Conservation (phyloP, 2,329 filamentous ascomycete species). For the Exophiala alcalophila region DNA sequence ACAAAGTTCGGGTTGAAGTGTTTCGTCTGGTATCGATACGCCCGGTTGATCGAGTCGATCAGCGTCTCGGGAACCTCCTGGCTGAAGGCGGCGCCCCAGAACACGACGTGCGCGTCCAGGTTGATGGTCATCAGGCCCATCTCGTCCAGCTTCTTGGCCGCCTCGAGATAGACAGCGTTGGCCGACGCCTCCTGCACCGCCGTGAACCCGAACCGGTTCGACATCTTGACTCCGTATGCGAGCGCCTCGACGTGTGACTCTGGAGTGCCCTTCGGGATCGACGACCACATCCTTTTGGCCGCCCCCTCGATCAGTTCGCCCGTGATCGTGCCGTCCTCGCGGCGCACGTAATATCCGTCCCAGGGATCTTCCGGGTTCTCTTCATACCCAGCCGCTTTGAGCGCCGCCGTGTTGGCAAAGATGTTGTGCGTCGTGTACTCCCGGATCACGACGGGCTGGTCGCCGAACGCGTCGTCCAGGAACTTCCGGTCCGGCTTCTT, state of each 20-base stretch:
- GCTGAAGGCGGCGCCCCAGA: constrained; percentile 12
- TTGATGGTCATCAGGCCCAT: constrained; percentile 15
- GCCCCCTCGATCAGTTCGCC: constrained; percentile 19
- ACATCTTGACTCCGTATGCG: constrained; percentile 31
- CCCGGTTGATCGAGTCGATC: constrained; percentile 12
- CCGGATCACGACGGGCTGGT: constrained; percentile 18
- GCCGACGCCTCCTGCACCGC: constrained; percentile 20
- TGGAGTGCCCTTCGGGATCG: constrained; percentile 11
- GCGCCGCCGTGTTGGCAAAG: constrained; percentile 17
- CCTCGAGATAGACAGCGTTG: constrained; percentile 19
- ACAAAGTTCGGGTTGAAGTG: constrained; percentile 23
- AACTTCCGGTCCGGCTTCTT: constrained; percentile 17
- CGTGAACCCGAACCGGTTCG: constrained; percentile 27
- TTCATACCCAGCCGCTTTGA: constrained; percentile 15
- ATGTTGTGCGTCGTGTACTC: constrained; percentile 17
- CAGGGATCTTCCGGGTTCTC: constrained; percentile 13
- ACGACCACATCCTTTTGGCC: constrained; percentile 7
- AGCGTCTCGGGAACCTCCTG: constrained; percentile 12
- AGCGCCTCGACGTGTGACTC: constrained; percentile 23
- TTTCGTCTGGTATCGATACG: constrained; percentile 15
- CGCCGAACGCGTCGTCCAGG: constrained; percentile 18
- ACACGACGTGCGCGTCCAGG: constrained; percentile 20
- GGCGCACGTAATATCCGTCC: constrained; percentile 16
- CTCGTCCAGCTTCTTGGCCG: constrained; percentile 14
- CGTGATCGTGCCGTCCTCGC: constrained; percentile 17